A percentile compares a stretch with the other conserved stretches of the same genome.
Evolutionary conservation across 202 grass and related monocot genomes (phyloP).

Genomic region (Hordeum pubiflorum): DNA sequence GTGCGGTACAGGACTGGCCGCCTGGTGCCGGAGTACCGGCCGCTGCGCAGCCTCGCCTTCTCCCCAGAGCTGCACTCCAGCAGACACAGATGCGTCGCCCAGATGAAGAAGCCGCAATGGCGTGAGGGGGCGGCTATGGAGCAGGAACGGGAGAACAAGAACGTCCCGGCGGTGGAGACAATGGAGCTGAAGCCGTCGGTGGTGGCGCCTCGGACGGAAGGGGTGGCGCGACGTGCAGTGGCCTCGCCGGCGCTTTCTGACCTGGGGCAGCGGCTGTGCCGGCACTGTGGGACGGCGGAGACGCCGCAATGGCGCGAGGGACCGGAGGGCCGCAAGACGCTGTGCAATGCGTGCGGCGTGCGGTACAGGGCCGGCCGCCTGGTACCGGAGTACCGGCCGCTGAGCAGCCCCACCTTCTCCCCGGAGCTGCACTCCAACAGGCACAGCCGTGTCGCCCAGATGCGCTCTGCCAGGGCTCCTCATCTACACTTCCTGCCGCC

Average conservation of each 20-base stretch:
- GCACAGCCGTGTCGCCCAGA: neutral
- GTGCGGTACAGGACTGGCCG: constrained; percentile 34
- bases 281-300: constrained; percentile 41
- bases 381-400: constrained; percentile 58
- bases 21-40: constrained; percentile 66
- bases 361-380: constrained; percentile 40
- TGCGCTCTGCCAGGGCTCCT: constrained; percentile 15
- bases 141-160: neutral
- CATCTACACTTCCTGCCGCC: neutral
- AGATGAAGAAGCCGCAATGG: neutral
- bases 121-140: neutral
- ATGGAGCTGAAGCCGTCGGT: neutral
- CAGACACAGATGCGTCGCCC: constrained; percentile 31
- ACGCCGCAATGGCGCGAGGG: too few relatives aligned
- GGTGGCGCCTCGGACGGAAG: neutral
- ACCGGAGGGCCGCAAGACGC: too few relatives aligned
- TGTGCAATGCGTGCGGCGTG: constrained; percentile 50
- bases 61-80: constrained; percentile 60
- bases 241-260: neutral
- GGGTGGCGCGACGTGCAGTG: neutral
- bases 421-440: too few relatives aligned
- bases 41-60: constrained; percentile 43
- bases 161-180: neutral
- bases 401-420: constrained; percentile 41
- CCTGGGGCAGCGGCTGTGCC: constrained; percentile 26